These are phyloP conservation scores for Solioccasus polychromus DNA, from an alignment of 768 basidiomycete species.

Conservation along the genomic window DNA sequence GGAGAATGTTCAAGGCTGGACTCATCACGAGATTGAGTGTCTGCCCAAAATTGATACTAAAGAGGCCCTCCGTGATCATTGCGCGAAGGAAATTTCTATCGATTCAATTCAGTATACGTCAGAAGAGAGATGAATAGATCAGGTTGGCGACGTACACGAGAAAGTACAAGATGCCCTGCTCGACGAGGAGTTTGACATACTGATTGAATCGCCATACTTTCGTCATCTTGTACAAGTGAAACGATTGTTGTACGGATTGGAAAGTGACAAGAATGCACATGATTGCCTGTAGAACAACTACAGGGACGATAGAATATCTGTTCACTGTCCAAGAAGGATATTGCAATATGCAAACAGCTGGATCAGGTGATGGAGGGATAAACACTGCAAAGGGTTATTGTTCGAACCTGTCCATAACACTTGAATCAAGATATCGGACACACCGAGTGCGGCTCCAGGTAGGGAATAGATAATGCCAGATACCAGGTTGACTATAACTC, in stretches of 20 bases:
- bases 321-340: conserved; percentile 4
- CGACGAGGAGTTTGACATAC: conserved; percentile 6
- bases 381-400: not conserved
- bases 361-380: not conserved
- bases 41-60: not conserved
- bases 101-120: too few relatives aligned
- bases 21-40: not conserved
- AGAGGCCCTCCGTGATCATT: not conserved
- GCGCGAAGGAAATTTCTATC: conserved; percentile 2
- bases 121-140: too few relatives aligned
- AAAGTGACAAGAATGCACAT: conserved; percentile 7
- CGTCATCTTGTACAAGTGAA: not conserved
- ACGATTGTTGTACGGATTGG: not conserved
- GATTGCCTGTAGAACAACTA: conserved; percentile 1
- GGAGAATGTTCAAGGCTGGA: not conserved
- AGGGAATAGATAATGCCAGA: not conserved
- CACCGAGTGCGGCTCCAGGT: not conserved
- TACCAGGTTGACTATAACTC: not conserved
- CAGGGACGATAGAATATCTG: conserved; percentile 1
- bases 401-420: not conserved
- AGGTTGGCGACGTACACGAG: not conserved
- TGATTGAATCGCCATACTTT: conserved; percentile 6
- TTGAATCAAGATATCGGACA: not conserved
- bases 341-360: conserved; percentile 1
- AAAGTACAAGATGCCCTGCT: conserved; percentile 11